Percentiles rank a stretch among this genome's conserved stretches.
These are phyloP conservation scores for Heritiera fomes DNA, from an alignment of 345 rosid genomes.

Conservation along the genomic window DNA sequence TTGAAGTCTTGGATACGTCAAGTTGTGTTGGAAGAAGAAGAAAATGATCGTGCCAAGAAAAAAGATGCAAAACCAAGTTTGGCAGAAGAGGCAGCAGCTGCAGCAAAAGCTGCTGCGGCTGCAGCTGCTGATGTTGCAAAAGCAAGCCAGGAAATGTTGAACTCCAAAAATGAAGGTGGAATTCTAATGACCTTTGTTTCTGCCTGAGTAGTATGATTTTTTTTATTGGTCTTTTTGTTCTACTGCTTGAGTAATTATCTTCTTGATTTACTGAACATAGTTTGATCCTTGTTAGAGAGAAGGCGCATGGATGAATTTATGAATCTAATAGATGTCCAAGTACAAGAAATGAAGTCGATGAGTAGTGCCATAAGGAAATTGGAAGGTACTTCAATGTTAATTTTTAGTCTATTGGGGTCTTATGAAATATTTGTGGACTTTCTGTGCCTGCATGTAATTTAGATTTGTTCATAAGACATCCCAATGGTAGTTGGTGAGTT, in stretches of 20 bases:
- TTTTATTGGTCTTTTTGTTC: neutral
- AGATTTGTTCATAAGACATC: neutral
- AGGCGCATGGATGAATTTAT: constrained; percentile 58
- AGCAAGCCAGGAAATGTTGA: constrained; percentile 84
- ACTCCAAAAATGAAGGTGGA: constrained; percentile 64
- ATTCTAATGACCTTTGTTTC: neutral
- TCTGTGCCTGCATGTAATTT: neutral
- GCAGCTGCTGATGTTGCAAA: constrained; percentile 92
- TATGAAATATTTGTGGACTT: neutral
- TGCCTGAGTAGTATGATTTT: neutral
- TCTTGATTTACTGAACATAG: constrained; percentile 14
- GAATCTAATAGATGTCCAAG: constrained; percentile 69
- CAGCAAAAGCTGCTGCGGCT: constrained; percentile 88
- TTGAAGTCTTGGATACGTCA: constrained; percentile 88
- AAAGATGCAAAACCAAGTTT: constrained; percentile 54
- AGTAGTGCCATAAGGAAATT: constrained; percentile 57
- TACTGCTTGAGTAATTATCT: neutral
- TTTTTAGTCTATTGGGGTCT: constrained; percentile 15
- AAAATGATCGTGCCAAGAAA: constrained; percentile 50
- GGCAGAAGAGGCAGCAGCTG: constrained; percentile 92
- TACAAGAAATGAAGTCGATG: constrained; percentile 85
- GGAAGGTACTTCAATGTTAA: constrained; percentile 56
- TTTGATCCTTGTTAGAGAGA: constrained; percentile 55
- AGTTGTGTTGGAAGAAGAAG: constrained; percentile 66
- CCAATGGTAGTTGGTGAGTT: neutral